Conservation (phyloP, 148 eudicot species). For the Cornus florida region DNA sequence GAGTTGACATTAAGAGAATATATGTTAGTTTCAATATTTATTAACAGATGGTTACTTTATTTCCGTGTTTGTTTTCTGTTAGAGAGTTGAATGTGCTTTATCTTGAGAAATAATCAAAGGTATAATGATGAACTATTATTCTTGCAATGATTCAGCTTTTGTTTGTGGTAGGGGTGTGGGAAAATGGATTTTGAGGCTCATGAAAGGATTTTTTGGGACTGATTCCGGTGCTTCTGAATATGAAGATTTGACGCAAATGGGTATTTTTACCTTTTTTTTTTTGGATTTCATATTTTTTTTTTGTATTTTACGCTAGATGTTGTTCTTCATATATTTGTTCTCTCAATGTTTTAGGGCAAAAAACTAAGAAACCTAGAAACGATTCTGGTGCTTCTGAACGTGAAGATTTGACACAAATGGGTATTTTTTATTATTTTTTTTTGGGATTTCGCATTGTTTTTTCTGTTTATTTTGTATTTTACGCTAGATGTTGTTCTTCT, state of each 20-base stretch:
- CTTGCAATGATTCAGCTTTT: conserved; percentile 9
- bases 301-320: no score
- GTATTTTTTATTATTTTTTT: conserved; percentile 27
- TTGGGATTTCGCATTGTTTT: neutral
- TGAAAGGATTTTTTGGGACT: conserved; percentile 63
- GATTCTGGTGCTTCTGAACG: conserved; percentile 39
- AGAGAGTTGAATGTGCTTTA: neutral
- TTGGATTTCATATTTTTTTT: neutral
- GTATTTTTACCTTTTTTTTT: conserved; percentile 30
- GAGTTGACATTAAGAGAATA: neutral
- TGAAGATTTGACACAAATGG: conserved; percentile 45
- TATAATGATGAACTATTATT: neutral
- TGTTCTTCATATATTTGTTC: no score
- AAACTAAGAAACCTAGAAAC: no score
- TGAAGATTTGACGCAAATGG: conserved; percentile 45
- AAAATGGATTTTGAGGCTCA: conserved; percentile 72
- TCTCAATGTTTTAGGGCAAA: no score
- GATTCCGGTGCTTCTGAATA: conserved; percentile 39
- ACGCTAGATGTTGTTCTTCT: neutral
- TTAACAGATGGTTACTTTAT: no score
- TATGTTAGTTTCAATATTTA: no score
- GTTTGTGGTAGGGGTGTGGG: conserved; percentile 75
- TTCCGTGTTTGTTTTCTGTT: neutral
- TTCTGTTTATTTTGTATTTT: neutral
- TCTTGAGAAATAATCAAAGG: neutral